These are phyloP conservation scores for Schizonepeta tenuifolia DNA, from an alignment of 257 asterid species.

Conservation along the genomic window DNA sequence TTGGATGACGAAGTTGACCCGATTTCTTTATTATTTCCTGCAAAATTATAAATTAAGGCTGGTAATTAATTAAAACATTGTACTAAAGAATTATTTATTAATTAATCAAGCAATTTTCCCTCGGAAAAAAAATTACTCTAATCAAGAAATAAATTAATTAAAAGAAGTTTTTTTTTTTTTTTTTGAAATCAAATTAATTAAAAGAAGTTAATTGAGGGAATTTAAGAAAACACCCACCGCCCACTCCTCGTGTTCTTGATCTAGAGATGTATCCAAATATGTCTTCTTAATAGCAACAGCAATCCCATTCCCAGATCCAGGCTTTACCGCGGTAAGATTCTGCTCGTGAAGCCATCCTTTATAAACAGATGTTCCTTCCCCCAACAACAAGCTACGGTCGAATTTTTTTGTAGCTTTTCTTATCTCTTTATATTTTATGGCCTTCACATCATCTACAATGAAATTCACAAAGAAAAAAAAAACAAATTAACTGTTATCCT, in stretches of 20 bases:
- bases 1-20: constrained; percentile 29
- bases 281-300: neutral
- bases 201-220: no score
- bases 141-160: no score
- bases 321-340: neutral
- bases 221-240: no score
- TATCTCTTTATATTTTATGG: constrained; percentile 19
- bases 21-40: constrained; percentile 20
- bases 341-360: neutral
- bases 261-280: neutral
- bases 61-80: neutral
- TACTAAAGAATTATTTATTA: neutral
- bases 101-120: no score
- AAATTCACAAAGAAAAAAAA: neutral
- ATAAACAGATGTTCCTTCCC: neutral
- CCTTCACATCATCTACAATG: neutral
- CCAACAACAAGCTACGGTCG: no score
- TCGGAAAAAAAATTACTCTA: no score
- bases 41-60: neutral
- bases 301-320: neutral
- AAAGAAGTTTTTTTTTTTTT: no score
- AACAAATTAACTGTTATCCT: no score
- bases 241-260: neutral
- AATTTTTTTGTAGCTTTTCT: constrained; percentile 19
- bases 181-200: no score